Conservation (phyloP, 768 basidiomycete species). For the Hygrocybe punicea region DNA sequence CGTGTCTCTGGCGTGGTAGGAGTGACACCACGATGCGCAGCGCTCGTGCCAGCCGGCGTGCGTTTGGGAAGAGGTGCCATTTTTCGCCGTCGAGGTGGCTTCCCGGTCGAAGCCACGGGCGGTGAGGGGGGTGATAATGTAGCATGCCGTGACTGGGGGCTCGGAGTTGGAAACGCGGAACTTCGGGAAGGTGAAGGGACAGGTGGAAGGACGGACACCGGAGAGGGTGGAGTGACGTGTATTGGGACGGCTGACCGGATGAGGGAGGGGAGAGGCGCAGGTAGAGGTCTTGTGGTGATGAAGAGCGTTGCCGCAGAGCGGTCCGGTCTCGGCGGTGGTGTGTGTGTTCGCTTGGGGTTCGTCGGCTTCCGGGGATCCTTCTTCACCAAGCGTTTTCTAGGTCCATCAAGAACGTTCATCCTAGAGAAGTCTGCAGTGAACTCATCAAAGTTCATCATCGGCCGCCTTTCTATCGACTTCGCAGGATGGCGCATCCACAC, state of each 20-base stretch:
- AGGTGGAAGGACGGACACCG: not conserved
- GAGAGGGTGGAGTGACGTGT: not conserved
- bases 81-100: slow-evolving; percentile 15
- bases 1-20: slow-evolving; percentile 10
- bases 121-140: slow-evolving; percentile 5
- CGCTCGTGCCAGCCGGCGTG: slow-evolving; percentile 16
- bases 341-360: not conserved
- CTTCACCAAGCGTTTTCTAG: slow-evolving; percentile 6
- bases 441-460: slow-evolving; percentile 25
- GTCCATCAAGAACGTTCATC: slow-evolving; percentile 19
- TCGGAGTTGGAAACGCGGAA: slow-evolving; percentile 1
- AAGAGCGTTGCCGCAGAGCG: slow-evolving; percentile 25
- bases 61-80: slow-evolving; percentile 25
- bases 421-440: slow-evolving; percentile 23
- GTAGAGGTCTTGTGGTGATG: slow-evolving; percentile 15
- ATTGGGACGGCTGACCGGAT: not conserved
- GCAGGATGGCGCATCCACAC: slow-evolving; percentile 33
- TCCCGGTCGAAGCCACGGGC: not conserved
- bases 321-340: not conserved
- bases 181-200: not conserved
- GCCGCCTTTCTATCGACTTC: not conserved
- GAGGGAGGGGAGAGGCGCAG: not conserved
- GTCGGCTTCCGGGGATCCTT: not conserved
- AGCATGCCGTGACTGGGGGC: not conserved
- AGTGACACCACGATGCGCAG: slow-evolving; percentile 12